Base-by-base conservation (phyloP, 257 asterid species). In the Dorcoceras hygrometricum region DNA sequence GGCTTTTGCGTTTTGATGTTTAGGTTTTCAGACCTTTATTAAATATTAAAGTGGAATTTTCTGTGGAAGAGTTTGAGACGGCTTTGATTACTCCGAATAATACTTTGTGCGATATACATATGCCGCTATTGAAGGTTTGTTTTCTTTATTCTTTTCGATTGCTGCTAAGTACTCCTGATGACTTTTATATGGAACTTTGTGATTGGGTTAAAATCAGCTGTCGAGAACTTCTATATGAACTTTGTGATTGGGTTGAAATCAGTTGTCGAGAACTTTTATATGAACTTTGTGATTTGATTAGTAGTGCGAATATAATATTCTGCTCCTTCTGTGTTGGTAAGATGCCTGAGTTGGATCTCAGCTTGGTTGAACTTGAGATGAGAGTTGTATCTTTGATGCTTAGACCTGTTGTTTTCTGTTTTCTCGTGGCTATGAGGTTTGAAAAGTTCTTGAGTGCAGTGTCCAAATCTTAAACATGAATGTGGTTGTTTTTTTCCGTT, bases 41-140 rank as follows among this genome's bases (percentile, higher is more conserved):
- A 91, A 94, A 94, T 72, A 79, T 94, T 66, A 90, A 90, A 74
- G 96, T 77, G 62, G 99, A 94, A 75, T 87, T 88, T 66, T 85
- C 99, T 0, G 95, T 85, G 1, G 99, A 94, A 83, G 99, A 94
- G 82, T 79, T 94, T 62, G 99, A 94, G 83, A 94, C 99, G 20
- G 96, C 99, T 18, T 76, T 94, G 83, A 78, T 94, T 43, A 72
- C 76, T 14, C 99, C 99, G 0, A 94, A 94, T 71, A 81, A 77
- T 61, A 88, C 95, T 22, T 86, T 94, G 75, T 96, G 82, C 57
- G 96, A 88, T 69, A 82, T 94, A 79, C 99, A 94, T 73, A 94
- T 94, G 81, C 99, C 99, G 14, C 70, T 94, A 80, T 75, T 90
- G 66, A 94, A 90, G 89, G 87, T 86, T 55, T 59, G 85, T 79